Base-by-base conservation (phyloP, 1,284 basidiomycete species). In the Inonotus hispidus region DNA sequence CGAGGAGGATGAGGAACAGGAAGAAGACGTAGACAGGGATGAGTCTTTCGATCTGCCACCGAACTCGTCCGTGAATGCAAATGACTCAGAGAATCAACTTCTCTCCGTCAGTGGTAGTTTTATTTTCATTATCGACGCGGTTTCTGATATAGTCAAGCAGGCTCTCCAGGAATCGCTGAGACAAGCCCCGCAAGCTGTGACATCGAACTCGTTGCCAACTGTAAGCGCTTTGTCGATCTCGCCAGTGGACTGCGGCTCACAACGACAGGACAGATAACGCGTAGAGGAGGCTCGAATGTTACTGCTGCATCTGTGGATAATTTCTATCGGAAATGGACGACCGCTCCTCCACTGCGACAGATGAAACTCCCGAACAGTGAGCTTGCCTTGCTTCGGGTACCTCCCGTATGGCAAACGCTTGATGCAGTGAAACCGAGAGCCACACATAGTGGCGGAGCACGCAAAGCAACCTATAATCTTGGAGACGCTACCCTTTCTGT, bases 381-480 rank as follows among this genome's bases (percentile, higher is more conserved):
- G 14, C 55, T 61, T 19, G 50, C 55, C 32, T 6, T 61, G 10
- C 16, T 56, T 21, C 56, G 60, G 41, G 27, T 32, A 39, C 54
- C 54, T 14, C 37, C 47, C 21, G 38, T 46, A 19, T 61, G 60
- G 60, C 38, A 38, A 21, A 25, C n/a, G 1, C 25, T 61, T 11
- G 60, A 61, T 19, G 37, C 45, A 19, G 25, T 61, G 13, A 56
- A 45, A 4, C 52, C 52, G 41, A 27, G 43, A 54, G 25, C 10
- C 29, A 21, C 27, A 32, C 6, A 21, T 25, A 8, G 1, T n/a
- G 16, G 16, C 19, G 32, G 27, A 45, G 27, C 4, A 56, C 8
- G 14, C 27, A 10, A 7, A 16, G n/a, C 46, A 13, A 13, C 38
- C 19, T 14, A 21, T 29, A 45, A 39, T 4, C 1, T n/a, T 19